Conservation (phyloP, 2,329 filamentous ascomycete species). For the Chrysoporthe deuterocubensis region DNA sequence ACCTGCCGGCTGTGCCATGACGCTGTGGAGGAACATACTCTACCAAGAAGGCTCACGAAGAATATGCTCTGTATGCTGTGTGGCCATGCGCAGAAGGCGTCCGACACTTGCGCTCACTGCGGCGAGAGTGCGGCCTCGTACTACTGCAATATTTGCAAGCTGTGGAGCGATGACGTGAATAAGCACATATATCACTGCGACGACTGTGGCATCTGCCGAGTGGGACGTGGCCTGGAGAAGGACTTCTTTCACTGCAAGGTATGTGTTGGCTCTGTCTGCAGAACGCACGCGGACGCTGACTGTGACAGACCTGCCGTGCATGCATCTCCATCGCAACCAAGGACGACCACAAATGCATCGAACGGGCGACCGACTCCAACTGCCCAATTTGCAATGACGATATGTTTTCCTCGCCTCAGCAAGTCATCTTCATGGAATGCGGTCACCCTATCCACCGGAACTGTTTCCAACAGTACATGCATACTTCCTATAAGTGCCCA, state of each 20-base stretch:
- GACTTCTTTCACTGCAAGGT: slow-evolving; percentile 99
- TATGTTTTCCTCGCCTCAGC: slow-evolving; percentile 30
- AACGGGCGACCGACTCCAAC: slow-evolving; percentile 90
- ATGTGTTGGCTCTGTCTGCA: slow-evolving; percentile 34
- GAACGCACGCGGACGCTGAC: slow-evolving; percentile 8
- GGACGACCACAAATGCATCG: slow-evolving; percentile 88
- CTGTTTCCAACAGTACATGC: slow-evolving; percentile 88
- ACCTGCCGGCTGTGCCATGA: slow-evolving; percentile 96
- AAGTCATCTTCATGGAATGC: slow-evolving; percentile 38
- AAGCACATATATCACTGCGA: slow-evolving; percentile 96
- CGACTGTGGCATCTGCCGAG: slow-evolving; percentile 93
- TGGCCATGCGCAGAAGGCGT: slow-evolving; percentile 79
- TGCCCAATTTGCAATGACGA: slow-evolving; percentile 97
- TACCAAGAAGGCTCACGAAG: slow-evolving; percentile 82
- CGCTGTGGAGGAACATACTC: slow-evolving; percentile 73
- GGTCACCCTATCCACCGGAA: slow-evolving; percentile 93
- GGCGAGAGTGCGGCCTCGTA: slow-evolving; percentile 81
- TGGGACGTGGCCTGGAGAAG: slow-evolving; percentile 88
- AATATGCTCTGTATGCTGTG: slow-evolving; percentile 99
- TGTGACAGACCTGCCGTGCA: slow-evolving; percentile 77
- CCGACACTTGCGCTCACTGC: slow-evolving; percentile 78
- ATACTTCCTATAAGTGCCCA: slow-evolving; percentile 90
- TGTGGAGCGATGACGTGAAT: slow-evolving; percentile 92
- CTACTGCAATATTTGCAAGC: slow-evolving; percentile 91
- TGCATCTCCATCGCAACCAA: slow-evolving; percentile 91